Evolutionary conservation across 2,329 filamentous ascomycete genomes (phyloP).

Genomic region (Ophiostoma montium): DNA sequence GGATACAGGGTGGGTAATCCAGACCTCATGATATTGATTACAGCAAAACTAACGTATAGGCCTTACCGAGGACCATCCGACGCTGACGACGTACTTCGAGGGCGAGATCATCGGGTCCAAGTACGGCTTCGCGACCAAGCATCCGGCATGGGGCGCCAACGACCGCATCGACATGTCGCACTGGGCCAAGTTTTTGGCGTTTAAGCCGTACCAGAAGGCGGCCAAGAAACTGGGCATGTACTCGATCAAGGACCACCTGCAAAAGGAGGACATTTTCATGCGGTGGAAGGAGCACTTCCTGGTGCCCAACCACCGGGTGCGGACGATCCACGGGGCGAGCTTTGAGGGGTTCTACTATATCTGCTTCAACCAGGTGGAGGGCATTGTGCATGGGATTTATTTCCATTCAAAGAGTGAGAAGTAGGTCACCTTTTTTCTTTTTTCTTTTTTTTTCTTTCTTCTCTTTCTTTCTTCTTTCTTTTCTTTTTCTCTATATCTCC

Average conservation of each 20-base stretch:
- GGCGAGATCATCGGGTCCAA: conserved; percentile 94
- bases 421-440: conserved; percentile 36
- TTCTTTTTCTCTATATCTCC: too few relatives aligned
- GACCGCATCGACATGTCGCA: conserved; percentile 86
- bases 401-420: conserved; percentile 97
- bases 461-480: neutral
- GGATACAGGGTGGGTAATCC: conserved; percentile 84
- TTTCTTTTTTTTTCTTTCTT: conserved; percentile 13
- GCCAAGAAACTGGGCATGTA: conserved; percentile 44
- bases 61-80: conserved; percentile 87
- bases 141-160: conserved; percentile 80
- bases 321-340: conserved; percentile 83
- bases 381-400: conserved; percentile 84
- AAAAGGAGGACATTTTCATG: conserved; percentile 91
- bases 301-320: conserved; percentile 84
- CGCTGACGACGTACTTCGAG: conserved; percentile 96
- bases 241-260: conserved; percentile 53
- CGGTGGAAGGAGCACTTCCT: conserved; percentile 98
- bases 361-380: conserved; percentile 86
- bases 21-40: too few relatives aligned
- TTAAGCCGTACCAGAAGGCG: conserved; percentile 55
- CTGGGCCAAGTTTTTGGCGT: conserved; percentile 82
- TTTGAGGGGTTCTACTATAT: conserved; percentile 99
- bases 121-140: conserved; percentile 83
- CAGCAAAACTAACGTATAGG: conserved; percentile 37